Conservation (phyloP, 352 stramenopile species). For the Globisporangium polare region DNA sequence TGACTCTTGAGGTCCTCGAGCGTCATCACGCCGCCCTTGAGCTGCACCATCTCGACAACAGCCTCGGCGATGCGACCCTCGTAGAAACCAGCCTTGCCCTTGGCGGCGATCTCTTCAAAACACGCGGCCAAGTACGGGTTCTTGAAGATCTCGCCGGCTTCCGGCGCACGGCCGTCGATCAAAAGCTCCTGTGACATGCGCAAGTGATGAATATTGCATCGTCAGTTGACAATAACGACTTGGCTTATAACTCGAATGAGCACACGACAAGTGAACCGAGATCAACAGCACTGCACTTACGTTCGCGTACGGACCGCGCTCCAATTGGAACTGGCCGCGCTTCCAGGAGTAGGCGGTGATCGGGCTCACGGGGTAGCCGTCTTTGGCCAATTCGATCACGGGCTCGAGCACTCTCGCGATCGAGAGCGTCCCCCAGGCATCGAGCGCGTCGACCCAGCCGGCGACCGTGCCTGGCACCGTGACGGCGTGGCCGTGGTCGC, state of each 20-base stretch:
- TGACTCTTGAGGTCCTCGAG: slow-evolving; percentile 87
- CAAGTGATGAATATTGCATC: not conserved
- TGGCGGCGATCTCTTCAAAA: slow-evolving; percentile 80
- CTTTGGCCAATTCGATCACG: slow-evolving; percentile 86
- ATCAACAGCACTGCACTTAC: slow-evolving; percentile 4
- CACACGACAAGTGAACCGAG: too few relatives aligned
- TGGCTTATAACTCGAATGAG: too few relatives aligned
- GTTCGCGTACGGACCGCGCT: slow-evolving; percentile 44
- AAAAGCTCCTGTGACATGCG: slow-evolving; percentile 35
- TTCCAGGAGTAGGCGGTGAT: slow-evolving; percentile 89
- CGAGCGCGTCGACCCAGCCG: slow-evolving; percentile 90
- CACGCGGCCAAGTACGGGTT: slow-evolving; percentile 87
- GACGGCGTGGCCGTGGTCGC: slow-evolving; percentile 61
- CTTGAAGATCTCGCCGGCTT: slow-evolving; percentile 74
- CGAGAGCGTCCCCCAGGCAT: slow-evolving; percentile 78
- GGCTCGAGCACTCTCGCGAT: slow-evolving; percentile 88
- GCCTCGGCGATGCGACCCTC: slow-evolving; percentile 77
- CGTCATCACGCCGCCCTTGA: slow-evolving; percentile 65
- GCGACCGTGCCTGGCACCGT: slow-evolving; percentile 91
- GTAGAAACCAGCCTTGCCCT: slow-evolving; percentile 89
- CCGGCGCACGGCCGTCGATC: slow-evolving; percentile 43
- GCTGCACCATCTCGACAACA: slow-evolving; percentile 81
- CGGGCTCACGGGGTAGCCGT: slow-evolving; percentile 91
- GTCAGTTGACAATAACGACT: not conserved
- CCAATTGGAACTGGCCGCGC: slow-evolving; percentile 57